Evolutionary conservation across 2,329 filamentous ascomycete species (phyloP).

Genomic region (Microdochium trichocladiopsis): DNA sequence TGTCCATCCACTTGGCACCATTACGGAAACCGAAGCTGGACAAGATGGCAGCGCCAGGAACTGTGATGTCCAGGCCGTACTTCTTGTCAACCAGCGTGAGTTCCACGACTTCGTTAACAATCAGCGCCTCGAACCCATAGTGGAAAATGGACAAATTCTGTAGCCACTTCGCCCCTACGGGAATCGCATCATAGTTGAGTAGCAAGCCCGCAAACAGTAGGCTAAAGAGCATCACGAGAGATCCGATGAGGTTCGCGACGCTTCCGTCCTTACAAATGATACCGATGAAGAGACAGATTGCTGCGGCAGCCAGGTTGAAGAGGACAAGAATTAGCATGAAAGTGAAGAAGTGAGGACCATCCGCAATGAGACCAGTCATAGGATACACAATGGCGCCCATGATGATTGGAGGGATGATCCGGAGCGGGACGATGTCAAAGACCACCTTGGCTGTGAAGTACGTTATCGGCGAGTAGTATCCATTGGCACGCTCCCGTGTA

Average conservation of each 20-base stretch:
- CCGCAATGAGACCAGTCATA: conserved; percentile 88
- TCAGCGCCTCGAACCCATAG: conserved; percentile 91
- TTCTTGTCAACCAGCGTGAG: conserved; percentile 88
- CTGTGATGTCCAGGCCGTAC: conserved; percentile 92
- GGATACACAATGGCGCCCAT: conserved; percentile 96
- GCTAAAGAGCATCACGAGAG: conserved; percentile 95
- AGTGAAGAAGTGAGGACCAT: conserved; percentile 76
- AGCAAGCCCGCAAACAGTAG: conserved; percentile 89
- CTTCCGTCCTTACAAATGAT: conserved; percentile 88
- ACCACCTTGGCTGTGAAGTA: conserved; percentile 96
- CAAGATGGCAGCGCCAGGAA: conserved; percentile 88
- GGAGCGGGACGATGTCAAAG: conserved; percentile 95
- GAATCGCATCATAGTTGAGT: conserved; percentile 91
- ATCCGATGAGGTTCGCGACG: conserved; percentile 89
- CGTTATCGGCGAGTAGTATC: conserved; percentile 88
- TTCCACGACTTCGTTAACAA: conserved; percentile 93
- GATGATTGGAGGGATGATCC: conserved; percentile 87
- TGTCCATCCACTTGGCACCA: conserved; percentile 76
- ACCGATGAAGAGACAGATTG: conserved; percentile 92
- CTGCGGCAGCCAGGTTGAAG: conserved; percentile 91
- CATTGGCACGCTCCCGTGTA: conserved; percentile 88
- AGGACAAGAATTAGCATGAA: conserved; percentile 89
- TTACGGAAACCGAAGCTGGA: conserved; percentile 95
- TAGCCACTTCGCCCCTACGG: conserved; percentile 77
- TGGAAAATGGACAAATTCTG: conserved; percentile 96